Conservation (phyloP, 2,329 filamentous ascomycete genomes). For the Myriosclerotinia curreyana region DNA sequence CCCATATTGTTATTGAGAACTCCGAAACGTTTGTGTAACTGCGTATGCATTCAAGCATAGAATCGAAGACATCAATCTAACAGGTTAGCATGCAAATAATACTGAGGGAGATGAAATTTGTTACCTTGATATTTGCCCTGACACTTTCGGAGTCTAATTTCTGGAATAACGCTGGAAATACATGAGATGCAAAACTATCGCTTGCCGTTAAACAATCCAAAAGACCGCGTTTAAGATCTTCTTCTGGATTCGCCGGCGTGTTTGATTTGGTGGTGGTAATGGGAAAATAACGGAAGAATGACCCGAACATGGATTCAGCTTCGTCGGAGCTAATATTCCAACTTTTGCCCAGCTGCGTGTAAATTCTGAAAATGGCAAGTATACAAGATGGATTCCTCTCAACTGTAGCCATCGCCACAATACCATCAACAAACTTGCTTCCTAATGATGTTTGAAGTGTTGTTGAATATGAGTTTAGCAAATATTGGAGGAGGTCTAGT, state of each 20-base stretch:
- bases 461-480: slow-evolving; percentile 26
- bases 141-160: slow-evolving; percentile 33
- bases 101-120: background rate
- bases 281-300: slow-evolving; percentile 37
- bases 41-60: slow-evolving; percentile 28
- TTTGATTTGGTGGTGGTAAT: slow-evolving; percentile 29
- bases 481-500: slow-evolving; percentile 27
- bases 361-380: slow-evolving; percentile 32
- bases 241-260: slow-evolving; percentile 23
- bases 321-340: slow-evolving; percentile 28
- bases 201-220: slow-evolving; percentile 34
- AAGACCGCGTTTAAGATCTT: slow-evolving; percentile 31
- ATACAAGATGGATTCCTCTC: slow-evolving; percentile 37
- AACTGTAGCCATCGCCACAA: slow-evolving; percentile 31
- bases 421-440: slow-evolving; percentile 28
- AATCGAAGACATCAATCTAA: slow-evolving; percentile 35
- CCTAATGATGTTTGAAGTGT: slow-evolving; percentile 28
- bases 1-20: slow-evolving; percentile 37
- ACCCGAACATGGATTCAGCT: slow-evolving; percentile 31
- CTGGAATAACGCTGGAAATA: slow-evolving; percentile 31
- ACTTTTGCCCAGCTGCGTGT: slow-evolving; percentile 27
- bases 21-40: slow-evolving; percentile 27
- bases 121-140: slow-evolving; percentile 36
- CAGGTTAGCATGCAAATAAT: slow-evolving; percentile 25
- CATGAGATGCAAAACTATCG: slow-evolving; percentile 31